A percentile compares a stretch with the other conserved stretches of the same genome.
Conservation (phyloP, 129 eudicot genomes). For the Flaveria linearis region DNA sequence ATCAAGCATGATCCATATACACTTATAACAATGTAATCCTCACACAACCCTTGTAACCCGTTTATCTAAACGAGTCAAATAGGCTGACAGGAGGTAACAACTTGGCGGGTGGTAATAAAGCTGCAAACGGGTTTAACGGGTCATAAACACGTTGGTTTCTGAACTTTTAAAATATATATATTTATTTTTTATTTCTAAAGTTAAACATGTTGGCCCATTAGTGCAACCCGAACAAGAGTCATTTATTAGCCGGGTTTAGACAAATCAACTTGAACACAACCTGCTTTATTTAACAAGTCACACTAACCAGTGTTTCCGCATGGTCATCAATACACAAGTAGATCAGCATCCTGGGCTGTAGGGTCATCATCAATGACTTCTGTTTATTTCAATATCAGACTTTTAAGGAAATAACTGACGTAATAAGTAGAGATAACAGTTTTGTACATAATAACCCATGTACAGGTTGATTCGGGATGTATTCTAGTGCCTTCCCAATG, state of each 20-base stretch:
- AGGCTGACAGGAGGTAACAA: neutral
- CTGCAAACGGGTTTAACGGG: too few species aligned
- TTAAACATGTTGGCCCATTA: too few species aligned
- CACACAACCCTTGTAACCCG: neutral
- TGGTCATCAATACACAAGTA: neutral
- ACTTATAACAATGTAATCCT: too few species aligned
- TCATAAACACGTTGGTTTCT: too few species aligned
- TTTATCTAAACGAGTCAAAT: neutral
- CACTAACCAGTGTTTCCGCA: neutral
- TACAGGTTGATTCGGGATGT: neutral
- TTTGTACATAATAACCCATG: neutral
- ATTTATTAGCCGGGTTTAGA: too few species aligned
- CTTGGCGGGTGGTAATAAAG: neutral
- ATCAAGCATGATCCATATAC: neutral
- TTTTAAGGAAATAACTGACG: neutral
- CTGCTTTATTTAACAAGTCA: too few species aligned
- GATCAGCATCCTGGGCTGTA: neutral
- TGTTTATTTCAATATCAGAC: slow-evolving; percentile 1
- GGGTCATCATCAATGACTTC: neutral
- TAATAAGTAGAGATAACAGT: neutral
- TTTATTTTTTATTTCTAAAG: too few species aligned
- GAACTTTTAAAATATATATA: too few species aligned
- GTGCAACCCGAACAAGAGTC: too few species aligned
- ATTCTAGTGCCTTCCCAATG: too few species aligned
- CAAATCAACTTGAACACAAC: too few species aligned